Evolutionary conservation across 345 rosid genomes (phyloP).

Genomic region (Rubroshorea leprosula): DNA sequence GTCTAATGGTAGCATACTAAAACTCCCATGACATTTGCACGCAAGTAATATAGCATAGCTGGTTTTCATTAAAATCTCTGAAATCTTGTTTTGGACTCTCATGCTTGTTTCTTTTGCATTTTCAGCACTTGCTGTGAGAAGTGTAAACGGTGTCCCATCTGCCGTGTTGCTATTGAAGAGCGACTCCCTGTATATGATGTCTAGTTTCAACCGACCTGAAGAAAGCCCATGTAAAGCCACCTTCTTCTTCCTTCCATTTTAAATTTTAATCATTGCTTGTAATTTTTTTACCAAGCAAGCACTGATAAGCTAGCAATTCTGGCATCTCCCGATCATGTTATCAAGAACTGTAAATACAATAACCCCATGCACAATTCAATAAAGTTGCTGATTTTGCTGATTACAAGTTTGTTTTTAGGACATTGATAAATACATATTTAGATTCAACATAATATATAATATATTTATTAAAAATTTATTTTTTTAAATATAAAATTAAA

Average conservation of each 20-base stretch:
- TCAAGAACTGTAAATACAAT: constrained; percentile 23
- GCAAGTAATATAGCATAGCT: too few species aligned
- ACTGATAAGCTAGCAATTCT: constrained; percentile 16
- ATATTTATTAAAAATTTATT: too few species aligned
- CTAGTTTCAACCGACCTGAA: constrained; percentile 22
- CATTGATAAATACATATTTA: too few species aligned
- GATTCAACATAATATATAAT: too few species aligned
- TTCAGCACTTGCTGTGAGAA: constrained; percentile 80
- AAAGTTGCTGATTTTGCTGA: too few species aligned
- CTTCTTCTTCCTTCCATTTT: neutral
- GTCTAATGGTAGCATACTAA: too few species aligned
- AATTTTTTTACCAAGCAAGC: constrained; percentile 43
- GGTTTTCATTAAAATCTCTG: too few species aligned
- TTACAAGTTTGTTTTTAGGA: too few species aligned
- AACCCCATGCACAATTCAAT: too few species aligned
- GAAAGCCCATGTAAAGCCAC: constrained; percentile 9
- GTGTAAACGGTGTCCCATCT: constrained; percentile 82
- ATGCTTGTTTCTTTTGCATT: constrained; percentile 2
- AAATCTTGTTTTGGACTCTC: too few species aligned
- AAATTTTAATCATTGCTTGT: constrained; percentile 23
- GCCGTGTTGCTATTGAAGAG: constrained; percentile 70
- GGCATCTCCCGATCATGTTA: neutral
- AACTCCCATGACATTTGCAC: too few species aligned
- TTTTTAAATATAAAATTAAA: too few species aligned
- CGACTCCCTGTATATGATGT: constrained; percentile 63